Conservation (phyloP, 495 filamentous ascomycete species). For the Lepraria neglecta region DNA sequence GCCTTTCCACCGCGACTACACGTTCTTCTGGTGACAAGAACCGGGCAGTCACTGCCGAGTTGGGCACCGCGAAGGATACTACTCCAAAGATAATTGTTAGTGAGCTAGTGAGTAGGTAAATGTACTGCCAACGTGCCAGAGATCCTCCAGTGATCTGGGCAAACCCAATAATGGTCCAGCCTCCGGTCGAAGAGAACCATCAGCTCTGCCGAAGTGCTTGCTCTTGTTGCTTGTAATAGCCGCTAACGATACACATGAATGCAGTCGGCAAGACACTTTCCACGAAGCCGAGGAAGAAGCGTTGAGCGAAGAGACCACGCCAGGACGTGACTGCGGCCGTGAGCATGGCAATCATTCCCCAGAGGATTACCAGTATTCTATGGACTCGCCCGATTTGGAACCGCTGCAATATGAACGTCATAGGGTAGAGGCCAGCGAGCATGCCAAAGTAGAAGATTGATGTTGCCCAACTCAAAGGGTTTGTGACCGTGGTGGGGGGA, state of each 20-base stretch:
- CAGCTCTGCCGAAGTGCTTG: constrained; percentile 60
- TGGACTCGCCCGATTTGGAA: constrained; percentile 58
- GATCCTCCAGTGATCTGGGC: constrained; percentile 53
- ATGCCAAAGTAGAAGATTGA: constrained; percentile 77
- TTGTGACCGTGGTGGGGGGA: constrained; percentile 53
- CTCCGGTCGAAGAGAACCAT: constrained; percentile 63
- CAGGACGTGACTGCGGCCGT: constrained; percentile 60
- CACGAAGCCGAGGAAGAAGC: constrained; percentile 66
- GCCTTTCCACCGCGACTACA: constrained; percentile 48
- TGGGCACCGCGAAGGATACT: constrained; percentile 52
- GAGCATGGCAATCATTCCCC: constrained; percentile 60
- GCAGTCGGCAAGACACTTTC: constrained; percentile 62
- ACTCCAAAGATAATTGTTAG: constrained; percentile 60
- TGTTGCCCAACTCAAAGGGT: constrained; percentile 65
- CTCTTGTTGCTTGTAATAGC: constrained; percentile 63
- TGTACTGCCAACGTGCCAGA: constrained; percentile 59
- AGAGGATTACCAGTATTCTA: constrained; percentile 57
- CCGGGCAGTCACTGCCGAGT: constrained; percentile 49
- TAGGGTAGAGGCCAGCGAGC: constrained; percentile 65
- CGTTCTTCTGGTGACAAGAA: constrained; percentile 47
- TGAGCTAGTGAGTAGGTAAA: constrained; percentile 58
- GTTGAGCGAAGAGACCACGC: constrained; percentile 59
- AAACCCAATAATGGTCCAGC: constrained; percentile 66
- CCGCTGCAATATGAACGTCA: constrained; percentile 61
- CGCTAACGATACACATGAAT: constrained; percentile 59